phyloP scores from a whole-genome alignment of 257 asterid genomes.

The Solanum chiquidenum region DNA sequence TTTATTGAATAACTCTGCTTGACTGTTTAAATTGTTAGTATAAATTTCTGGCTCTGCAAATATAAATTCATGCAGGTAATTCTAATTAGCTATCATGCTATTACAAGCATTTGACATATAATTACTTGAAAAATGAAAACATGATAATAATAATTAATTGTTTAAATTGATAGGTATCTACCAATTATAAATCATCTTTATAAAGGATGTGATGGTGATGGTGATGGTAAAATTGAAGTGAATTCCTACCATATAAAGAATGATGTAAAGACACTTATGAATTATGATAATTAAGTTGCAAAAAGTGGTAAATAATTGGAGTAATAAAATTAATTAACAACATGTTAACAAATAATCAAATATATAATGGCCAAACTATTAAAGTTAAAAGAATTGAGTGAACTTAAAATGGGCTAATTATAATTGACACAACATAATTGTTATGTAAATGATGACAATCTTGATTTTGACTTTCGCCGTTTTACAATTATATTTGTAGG shows the following conservation, averaged over 20 bases:
- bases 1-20: too few relatives aligned
- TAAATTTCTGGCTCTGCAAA: not conserved
- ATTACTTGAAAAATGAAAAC: too few relatives aligned
- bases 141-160: not conserved
- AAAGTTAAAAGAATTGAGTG: not conserved
- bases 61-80: too few relatives aligned
- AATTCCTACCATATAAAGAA: not conserved
- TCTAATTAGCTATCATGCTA: too few relatives aligned
- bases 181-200: not conserved
- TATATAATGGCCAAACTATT: not conserved
- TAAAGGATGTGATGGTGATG: not conserved
- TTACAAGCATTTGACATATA: too few relatives aligned
- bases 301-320: not conserved
- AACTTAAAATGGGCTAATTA: not conserved
- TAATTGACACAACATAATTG: not conserved
- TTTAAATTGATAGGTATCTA: not conserved
- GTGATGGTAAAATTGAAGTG: not conserved
- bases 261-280: not conserved
- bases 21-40: too few relatives aligned
- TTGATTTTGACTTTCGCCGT: not conserved
- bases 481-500: not conserved
- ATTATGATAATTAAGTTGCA: not conserved
- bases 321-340: not conserved
- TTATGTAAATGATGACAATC: not conserved
- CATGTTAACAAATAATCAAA: not conserved